These are phyloP conservation scores for Podochytrium sp. DNA, from an alignment of 192 early-diverging fungal genomes.

Conservation along the genomic window DNA sequence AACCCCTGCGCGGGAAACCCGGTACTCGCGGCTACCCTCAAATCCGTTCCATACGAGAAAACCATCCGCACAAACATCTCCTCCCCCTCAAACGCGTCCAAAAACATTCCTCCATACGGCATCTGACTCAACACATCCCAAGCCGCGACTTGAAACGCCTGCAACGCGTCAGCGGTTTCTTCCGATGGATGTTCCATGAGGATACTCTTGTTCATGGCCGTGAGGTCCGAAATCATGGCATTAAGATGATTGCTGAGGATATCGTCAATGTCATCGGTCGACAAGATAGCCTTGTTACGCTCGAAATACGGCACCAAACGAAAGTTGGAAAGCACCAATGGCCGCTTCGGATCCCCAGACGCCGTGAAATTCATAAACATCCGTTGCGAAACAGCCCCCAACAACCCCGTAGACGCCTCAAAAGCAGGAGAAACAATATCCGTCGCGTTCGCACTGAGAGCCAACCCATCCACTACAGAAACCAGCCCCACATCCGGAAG, in stretches of 20 bases:
- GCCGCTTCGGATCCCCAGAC: neutral
- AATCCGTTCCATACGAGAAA: slow-evolving; percentile 58
- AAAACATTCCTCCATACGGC: slow-evolving; percentile 61
- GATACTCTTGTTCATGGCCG: slow-evolving; percentile 52
- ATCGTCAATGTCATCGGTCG: slow-evolving; percentile 1
- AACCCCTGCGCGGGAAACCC: slow-evolving; percentile 57
- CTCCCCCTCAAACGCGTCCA: slow-evolving; percentile 52
- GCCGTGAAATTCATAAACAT: slow-evolving; percentile 35
- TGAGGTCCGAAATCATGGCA: slow-evolving; percentile 37
- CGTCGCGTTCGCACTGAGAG: neutral
- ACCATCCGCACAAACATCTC: slow-evolving; percentile 46
- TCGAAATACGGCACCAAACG: slow-evolving; percentile 14
- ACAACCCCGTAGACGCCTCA: slow-evolving; percentile 26
- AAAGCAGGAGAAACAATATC: neutral
- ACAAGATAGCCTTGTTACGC: neutral
- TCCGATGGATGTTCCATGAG: slow-evolving; percentile 29
- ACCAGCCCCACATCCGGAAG: neutral
- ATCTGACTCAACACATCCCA: slow-evolving; percentile 42
- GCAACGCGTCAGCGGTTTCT: slow-evolving; percentile 33
- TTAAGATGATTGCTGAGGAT: neutral
- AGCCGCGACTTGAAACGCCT: slow-evolving; percentile 25
- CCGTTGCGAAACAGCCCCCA: slow-evolving; percentile 43
- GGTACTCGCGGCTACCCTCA: slow-evolving; percentile 39
- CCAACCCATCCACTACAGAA: neutral
- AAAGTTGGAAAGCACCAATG: neutral